Conservation (phyloP, 2,329 filamentous ascomycete genomes). For the Chalaropsis ovoidea region DNA sequence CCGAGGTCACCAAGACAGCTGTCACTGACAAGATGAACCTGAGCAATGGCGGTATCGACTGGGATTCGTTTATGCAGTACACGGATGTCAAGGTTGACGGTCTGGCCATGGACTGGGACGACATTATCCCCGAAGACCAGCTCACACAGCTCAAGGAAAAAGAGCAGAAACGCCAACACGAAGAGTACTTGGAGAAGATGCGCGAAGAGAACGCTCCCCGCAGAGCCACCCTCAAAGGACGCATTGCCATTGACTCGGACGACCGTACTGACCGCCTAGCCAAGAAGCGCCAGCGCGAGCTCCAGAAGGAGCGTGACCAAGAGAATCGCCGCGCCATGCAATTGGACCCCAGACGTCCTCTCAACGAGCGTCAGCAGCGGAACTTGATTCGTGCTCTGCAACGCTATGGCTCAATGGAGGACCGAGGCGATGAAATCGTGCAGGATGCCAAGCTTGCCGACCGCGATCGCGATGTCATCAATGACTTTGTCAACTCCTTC, state of each 20-base stretch:
- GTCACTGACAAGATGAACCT: conserved; percentile 84
- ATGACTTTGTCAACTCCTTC: conserved; percentile 64
- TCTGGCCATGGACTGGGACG: conserved; percentile 77
- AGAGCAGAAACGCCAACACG: conserved; percentile 73
- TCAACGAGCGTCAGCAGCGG: conserved; percentile 85
- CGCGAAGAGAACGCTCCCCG: conserved; percentile 79
- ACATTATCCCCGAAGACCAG: conserved; percentile 92
- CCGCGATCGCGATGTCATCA: conserved; percentile 72
- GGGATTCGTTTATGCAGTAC: conserved; percentile 95
- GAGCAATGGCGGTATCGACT: conserved; percentile 71
- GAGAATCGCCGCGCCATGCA: conserved; percentile 65
- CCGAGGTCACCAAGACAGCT: conserved; percentile 93
- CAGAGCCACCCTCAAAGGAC: conserved; percentile 53
- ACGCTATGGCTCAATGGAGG: conserved; percentile 80
- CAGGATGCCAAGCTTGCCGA: conserved; percentile 75
- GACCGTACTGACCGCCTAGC: conserved; percentile 55
- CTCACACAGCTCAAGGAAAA: conserved; percentile 81
- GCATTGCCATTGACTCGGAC: conserved; percentile 47
- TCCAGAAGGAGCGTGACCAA: conserved; percentile 59
- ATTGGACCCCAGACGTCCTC: conserved; percentile 74
- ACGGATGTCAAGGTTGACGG: conserved; percentile 93
- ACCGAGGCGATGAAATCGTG: conserved; percentile 77
- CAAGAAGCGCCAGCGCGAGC: conserved; percentile 57
- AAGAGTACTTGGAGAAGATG: conserved; percentile 69
- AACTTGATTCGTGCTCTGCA: conserved; percentile 86